A percentile compares a stretch with the other conserved stretches of the same genome.
Conservation (phyloP, 2,329 filamentous ascomycete genomes). For the Diaporthe velutina region DNA sequence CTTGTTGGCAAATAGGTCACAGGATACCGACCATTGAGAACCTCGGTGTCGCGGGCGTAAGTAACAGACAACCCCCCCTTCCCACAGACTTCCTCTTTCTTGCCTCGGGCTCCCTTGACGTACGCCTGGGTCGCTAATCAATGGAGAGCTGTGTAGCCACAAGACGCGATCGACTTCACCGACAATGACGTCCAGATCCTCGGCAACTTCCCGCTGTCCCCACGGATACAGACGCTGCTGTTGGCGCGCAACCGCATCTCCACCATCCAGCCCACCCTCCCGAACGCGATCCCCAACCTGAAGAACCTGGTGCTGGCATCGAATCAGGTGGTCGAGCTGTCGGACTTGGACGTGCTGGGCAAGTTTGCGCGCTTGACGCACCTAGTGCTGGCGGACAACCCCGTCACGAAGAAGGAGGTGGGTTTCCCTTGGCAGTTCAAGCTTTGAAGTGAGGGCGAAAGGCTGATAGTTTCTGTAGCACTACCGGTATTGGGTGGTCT, state of each 20-base stretch:
- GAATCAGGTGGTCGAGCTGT: conserved; percentile 86
- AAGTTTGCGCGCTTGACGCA: conserved; percentile 80
- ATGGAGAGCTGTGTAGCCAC: conserved; percentile 69
- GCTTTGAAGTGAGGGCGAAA: background rate
- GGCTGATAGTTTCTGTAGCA: conserved; percentile 65
- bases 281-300: conserved; percentile 84
- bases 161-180: conserved; percentile 97
- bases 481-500: conserved; percentile 93
- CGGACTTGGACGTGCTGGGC: conserved; percentile 86
- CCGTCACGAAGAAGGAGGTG: conserved; percentile 93
- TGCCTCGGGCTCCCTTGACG: background rate
- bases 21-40: conserved; percentile 99
- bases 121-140: background rate
- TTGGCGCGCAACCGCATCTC: conserved; percentile 90
- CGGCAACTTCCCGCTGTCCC: conserved; percentile 92
- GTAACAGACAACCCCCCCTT: conserved; percentile 51
- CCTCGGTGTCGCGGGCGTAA: conserved; percentile 90
- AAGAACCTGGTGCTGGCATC: conserved; percentile 84
- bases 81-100: background rate
- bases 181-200: conserved; percentile 96
- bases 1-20: conserved; percentile 80
- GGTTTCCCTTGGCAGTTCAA: conserved; percentile 47
- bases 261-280: conserved; percentile 81
- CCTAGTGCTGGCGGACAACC: conserved; percentile 86
- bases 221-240: conserved; percentile 87